Evolutionary conservation across 352 stramenopile genomes (phyloP), one percentile per base, ranked within the genome.

Genomic region (Globisporangium cederbergense): DNA sequence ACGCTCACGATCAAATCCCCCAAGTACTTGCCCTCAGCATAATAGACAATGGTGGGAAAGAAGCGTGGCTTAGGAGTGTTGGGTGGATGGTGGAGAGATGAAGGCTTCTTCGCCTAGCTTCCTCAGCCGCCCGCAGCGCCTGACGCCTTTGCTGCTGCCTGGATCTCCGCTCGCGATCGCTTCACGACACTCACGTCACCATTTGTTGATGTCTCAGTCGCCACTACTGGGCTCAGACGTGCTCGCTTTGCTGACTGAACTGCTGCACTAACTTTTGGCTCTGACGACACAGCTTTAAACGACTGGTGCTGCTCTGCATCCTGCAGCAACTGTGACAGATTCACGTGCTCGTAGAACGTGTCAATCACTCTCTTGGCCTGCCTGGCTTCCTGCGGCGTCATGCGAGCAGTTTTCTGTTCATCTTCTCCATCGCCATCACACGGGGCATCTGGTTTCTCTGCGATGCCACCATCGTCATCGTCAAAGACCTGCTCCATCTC

Each of bases 401-500:
- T 71, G 52, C 68, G 52, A 36, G 78, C 67, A 9, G 45, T 59
- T 22, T 43, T 45, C 16, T 16, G 13, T 18, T 42, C 22, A 11
- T 16, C 45, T 13, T 32, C n/a, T n/a, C 34, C 36, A 10, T 63
- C 53, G 36, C 43, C 60, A 36, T 60, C 53, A n/a, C 47, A 58
- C 20, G 47, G 22, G 6, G 18, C 28, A n/a, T 51, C 30, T n/a
- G 6, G n/a, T 6, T 7, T 32, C 16, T 45, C 46, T 34, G 13
- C 7, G 16, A 11, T 6, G 10, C 18, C 30, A 2, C 42, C 62
- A 9, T 47, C 46, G 25, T 43, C 62, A 9, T 40, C 46, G 18
- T 68, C 60, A 28, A 58, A 49, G 3, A 58, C 65, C 25, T 81
- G 71, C 1, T 58, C 68, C 32, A 92, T 70, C 61, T 96, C 87